Conservation (phyloP, 2,329 filamentous ascomycete genomes). For the Aspergillus sp. region DNA sequence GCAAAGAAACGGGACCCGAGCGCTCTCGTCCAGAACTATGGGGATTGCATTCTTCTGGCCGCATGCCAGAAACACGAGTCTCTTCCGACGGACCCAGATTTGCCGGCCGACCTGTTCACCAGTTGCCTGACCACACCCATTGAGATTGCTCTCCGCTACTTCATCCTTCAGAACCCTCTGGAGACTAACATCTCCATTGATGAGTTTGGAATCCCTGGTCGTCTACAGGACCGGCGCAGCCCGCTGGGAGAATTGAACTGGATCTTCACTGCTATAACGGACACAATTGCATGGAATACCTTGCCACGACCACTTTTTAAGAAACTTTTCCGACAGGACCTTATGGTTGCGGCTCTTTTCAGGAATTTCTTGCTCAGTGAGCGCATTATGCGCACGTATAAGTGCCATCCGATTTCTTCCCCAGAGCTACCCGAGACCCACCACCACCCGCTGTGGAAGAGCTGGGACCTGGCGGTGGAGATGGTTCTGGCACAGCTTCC, state of each 20-base stretch:
- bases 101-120: constrained; percentile 93
- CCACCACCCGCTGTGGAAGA: constrained; percentile 90
- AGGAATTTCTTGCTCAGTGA: constrained; percentile 93
- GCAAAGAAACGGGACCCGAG: constrained; percentile 68
- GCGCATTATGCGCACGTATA: constrained; percentile 91
- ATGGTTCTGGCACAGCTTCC: constrained; percentile 88
- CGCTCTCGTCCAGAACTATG: constrained; percentile 56
- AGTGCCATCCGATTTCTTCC: constrained; percentile 88
- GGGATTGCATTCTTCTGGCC: constrained; percentile 85
- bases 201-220: constrained; percentile 80
- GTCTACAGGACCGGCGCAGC: constrained; percentile 85
- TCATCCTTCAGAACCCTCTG: constrained; percentile 84
- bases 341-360: constrained; percentile 98
- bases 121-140: constrained; percentile 95
- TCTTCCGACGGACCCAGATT: constrained; percentile 83
- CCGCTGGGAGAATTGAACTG: constrained; percentile 95
- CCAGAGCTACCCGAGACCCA: constrained; percentile 91
- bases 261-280: constrained; percentile 98
- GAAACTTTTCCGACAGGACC: constrained; percentile 91
- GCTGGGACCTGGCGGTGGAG: constrained; percentile 95
- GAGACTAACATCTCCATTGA: constrained; percentile 64
- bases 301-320: constrained; percentile 85
- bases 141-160: constrained; percentile 94
- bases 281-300: constrained; percentile 97
- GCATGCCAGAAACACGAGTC: constrained; percentile 88